Percentiles rank a stretch among this genome's conserved stretches.
Conservation (phyloP, 352 stramenopile genomes). For the Globisporangium spiculum region DNA sequence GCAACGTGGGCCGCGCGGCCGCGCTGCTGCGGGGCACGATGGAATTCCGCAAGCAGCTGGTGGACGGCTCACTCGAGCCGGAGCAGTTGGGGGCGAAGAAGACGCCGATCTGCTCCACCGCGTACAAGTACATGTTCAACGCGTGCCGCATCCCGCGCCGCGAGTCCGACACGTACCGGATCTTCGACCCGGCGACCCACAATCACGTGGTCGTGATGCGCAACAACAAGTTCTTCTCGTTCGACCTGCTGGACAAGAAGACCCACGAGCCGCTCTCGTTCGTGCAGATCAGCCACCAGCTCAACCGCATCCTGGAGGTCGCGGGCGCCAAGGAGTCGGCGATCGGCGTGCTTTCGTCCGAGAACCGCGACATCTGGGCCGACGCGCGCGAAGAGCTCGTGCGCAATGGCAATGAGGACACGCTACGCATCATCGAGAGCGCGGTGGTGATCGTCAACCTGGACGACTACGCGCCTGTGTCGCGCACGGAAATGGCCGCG, state of each 20-base stretch:
- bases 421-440: slow-evolving; percentile 60
- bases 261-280: slow-evolving; percentile 45
- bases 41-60: slow-evolving; percentile 89
- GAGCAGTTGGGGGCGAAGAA: slow-evolving; percentile 90
- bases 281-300: slow-evolving; percentile 51
- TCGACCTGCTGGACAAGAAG: slow-evolving; percentile 47
- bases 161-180: slow-evolving; percentile 75
- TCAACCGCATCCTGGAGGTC: slow-evolving; percentile 47
- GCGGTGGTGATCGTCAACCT: slow-evolving; percentile 67
- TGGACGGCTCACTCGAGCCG: slow-evolving; percentile 75
- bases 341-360: slow-evolving; percentile 63
- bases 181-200: slow-evolving; percentile 85
- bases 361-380: slow-evolving; percentile 76
- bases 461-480: slow-evolving; percentile 60
- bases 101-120: slow-evolving; percentile 89
- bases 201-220: slow-evolving; percentile 90
- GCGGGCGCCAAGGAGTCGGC: slow-evolving; percentile 51
- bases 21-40: slow-evolving; percentile 84
- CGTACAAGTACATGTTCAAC: slow-evolving; percentile 97
- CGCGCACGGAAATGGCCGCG: slow-evolving; percentile 56
- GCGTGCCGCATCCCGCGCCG: slow-evolving; percentile 89
- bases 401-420: slow-evolving; percentile 54
- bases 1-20: slow-evolving; percentile 69
- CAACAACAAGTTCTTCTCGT: slow-evolving; percentile 73
- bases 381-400: slow-evolving; percentile 73